Conservation (phyloP, 148 eudicot species). For the Chenopodium formosanum region DNA sequence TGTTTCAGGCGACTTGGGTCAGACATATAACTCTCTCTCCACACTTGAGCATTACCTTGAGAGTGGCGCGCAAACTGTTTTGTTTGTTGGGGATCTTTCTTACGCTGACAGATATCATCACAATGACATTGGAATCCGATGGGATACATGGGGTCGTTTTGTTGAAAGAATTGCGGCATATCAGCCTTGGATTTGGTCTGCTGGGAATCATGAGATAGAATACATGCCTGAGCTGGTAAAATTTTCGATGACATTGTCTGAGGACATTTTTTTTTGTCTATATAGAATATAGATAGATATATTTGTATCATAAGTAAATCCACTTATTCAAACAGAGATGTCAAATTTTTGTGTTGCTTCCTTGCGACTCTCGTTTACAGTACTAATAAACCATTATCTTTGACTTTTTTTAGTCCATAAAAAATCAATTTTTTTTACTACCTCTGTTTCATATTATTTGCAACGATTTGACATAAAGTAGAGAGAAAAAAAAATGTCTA, state of each 20-base stretch:
- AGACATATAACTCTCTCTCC: slow-evolving; percentile 82
- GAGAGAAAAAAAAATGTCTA: too few species aligned
- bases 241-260: background rate
- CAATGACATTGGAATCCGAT: slow-evolving; percentile 74
- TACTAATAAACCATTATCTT: background rate
- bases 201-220: slow-evolving; percentile 95
- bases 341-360: background rate
- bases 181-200: slow-evolving; percentile 95
- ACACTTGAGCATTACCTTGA: slow-evolving; percentile 72
- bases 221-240: slow-evolving; percentile 83
- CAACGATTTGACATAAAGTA: too few species aligned
- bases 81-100: slow-evolving; percentile 94
- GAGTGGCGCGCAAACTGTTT: slow-evolving; percentile 66
- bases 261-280: too few species aligned
- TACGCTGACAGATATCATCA: slow-evolving; percentile 78
- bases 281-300: too few species aligned
- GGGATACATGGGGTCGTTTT: slow-evolving; percentile 96
- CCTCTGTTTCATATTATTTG: too few species aligned
- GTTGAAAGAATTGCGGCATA: slow-evolving; percentile 69
- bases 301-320: background rate
- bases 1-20: slow-evolving; percentile 86
- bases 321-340: background rate
- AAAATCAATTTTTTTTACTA: background rate
- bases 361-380: background rate
- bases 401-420: background rate